Conservation (phyloP, 352 stramenopile species). For the Globisporangium emineosum region DNA sequence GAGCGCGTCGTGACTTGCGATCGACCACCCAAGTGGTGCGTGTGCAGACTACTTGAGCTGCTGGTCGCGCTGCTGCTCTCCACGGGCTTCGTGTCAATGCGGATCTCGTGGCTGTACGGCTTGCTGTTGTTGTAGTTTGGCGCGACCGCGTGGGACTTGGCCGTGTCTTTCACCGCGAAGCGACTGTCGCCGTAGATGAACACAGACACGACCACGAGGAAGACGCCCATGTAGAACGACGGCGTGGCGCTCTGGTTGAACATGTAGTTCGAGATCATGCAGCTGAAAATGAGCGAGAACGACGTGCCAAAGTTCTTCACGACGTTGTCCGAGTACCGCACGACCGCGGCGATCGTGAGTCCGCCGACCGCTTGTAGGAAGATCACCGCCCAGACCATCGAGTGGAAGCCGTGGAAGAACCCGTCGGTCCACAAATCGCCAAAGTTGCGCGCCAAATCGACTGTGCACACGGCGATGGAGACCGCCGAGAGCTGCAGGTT, state of each 20-base stretch:
- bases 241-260: conserved; percentile 67
- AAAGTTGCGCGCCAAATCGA: conserved; percentile 71
- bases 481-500: conserved; percentile 85
- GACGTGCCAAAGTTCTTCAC: conserved; percentile 90
- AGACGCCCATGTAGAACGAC: conserved; percentile 76
- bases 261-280: conserved; percentile 89
- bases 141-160: conserved; percentile 20
- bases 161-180: conserved; percentile 53
- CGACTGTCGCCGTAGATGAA: conserved; percentile 86
- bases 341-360: conserved; percentile 81
- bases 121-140: conserved; percentile 27
- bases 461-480: conserved; percentile 65
- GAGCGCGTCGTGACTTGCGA: conserved; percentile 44
- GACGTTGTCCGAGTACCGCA: conserved; percentile 89
- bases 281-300: conserved; percentile 86
- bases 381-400: conserved; percentile 70
- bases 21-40: conserved; percentile 10
- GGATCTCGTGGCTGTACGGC: conserved; percentile 47
- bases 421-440: conserved; percentile 57
- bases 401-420: conserved; percentile 83
- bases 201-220: conserved; percentile 75
- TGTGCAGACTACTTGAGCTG: conserved; percentile 15
- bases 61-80: conserved; percentile 22
- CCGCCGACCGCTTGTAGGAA: conserved; percentile 81
- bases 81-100: conserved; percentile 41